phyloP scores from a whole-genome alignment of 2,329 filamentous ascomycete genomes.

The Diaporthe citrichinensis region DNA sequence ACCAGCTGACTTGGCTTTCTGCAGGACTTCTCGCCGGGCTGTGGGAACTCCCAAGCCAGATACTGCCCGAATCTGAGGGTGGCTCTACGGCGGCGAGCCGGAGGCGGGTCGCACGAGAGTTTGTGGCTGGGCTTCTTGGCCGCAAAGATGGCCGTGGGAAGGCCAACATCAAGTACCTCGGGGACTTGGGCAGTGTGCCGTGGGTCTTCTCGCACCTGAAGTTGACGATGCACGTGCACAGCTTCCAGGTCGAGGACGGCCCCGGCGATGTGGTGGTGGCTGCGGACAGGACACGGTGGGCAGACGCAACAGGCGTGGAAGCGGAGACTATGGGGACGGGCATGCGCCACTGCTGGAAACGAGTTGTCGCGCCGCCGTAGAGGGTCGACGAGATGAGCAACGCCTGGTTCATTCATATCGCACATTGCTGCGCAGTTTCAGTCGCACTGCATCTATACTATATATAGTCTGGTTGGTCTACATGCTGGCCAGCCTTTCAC shows the following conservation, averaged over 20 bases:
- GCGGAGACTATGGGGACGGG: conserved; percentile 70
- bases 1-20: not conserved
- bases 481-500: not conserved
- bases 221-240: conserved; percentile 70
- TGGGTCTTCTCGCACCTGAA: conserved; percentile 72
- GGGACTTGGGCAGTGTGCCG: conserved; percentile 65
- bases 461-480: not conserved
- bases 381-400: not conserved
- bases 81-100: conserved; percentile 50
- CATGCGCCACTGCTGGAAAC: conserved; percentile 70
- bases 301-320: conserved; percentile 57
- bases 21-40: conserved; percentile 64
- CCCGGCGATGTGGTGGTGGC: conserved; percentile 14
- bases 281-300: conserved; percentile 51
- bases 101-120: conserved; percentile 53
- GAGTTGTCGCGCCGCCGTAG: conserved; percentile 48
- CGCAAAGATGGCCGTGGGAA: conserved; percentile 34
- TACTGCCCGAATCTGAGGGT: conserved; percentile 50
- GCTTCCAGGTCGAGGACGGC: conserved; percentile 57
- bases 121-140: conserved; percentile 50
- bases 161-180: conserved; percentile 49
- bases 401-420: too few species aligned
- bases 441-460: not conserved
- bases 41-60: conserved; percentile 69
- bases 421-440: not conserved